Evolutionary conservation across 805 yeast genomes (phyloP).

Genomic region (Starmerella floris): DNA sequence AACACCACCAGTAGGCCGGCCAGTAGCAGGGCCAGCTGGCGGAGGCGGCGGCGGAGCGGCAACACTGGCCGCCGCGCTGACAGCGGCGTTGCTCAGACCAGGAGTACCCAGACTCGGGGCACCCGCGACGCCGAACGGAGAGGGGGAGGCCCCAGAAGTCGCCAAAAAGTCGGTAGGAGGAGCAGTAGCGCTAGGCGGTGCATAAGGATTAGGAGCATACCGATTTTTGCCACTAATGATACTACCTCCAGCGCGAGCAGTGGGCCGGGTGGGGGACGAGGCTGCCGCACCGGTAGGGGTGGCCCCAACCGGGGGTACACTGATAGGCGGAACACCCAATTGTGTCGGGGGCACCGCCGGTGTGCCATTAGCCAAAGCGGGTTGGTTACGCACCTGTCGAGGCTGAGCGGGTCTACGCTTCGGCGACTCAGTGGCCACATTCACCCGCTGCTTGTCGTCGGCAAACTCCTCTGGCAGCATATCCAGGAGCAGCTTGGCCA

Average conservation of each 20-base stretch:
- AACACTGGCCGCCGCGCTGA: conserved; percentile 1
- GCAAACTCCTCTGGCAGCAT: conserved; percentile 57
- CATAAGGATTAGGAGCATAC: conserved; percentile 19
- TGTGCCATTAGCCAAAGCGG: not conserved
- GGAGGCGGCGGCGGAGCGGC: conserved; percentile 8
- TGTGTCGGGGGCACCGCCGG: not conserved
- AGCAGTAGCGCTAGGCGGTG: conserved; percentile 16
- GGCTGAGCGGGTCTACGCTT: conserved; percentile 3
- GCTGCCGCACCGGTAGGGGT: conserved; percentile 3
- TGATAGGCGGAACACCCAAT: not conserved
- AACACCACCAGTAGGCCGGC: not conserved
- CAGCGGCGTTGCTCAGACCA: conserved; percentile 1
- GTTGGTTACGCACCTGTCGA: not conserved
- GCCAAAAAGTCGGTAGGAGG: conserved; percentile 10
- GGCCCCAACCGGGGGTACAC: conserved; percentile 5
- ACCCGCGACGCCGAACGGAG: conserved; percentile 12
- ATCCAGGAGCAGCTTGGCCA: conserved; percentile 58
- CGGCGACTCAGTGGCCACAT: conserved; percentile 41
- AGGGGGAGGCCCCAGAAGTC: conserved; percentile 14
- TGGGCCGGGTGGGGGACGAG: not conserved
- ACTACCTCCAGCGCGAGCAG: conserved; percentile 7
- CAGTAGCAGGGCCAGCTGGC: conserved; percentile 3
- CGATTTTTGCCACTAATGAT: conserved; percentile 1
- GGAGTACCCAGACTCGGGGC: no score
- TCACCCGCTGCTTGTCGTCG: conserved; percentile 65